Conservation (phyloP, 768 basidiomycete species). For the Botryobasidium botryosum region DNA sequence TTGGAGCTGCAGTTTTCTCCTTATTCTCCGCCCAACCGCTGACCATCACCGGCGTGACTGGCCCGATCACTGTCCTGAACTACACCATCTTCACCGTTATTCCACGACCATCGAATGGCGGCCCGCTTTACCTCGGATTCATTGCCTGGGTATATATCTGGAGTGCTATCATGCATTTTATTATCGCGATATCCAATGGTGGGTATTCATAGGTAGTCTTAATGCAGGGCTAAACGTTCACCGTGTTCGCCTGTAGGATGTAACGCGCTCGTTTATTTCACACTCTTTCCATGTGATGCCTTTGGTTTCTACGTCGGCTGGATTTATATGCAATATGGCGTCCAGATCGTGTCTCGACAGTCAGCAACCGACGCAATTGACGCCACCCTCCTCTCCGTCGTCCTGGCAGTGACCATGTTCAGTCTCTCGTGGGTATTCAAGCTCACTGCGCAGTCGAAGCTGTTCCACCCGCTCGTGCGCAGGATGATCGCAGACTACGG, state of each 20-base stretch:
- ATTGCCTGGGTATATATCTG: conserved; percentile 88
- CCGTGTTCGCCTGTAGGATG: conserved; percentile 38
- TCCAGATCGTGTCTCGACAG: conserved; percentile 67
- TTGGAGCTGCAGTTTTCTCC: conserved; percentile 79
- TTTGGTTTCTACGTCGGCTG: conserved; percentile 89
- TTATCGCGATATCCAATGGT: conserved; percentile 68
- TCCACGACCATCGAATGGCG: too few species aligned
- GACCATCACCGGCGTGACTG: conserved; percentile 83
- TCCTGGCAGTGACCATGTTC: conserved; percentile 65
- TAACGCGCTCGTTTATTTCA: conserved; percentile 73
- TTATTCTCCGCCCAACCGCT: conserved; percentile 81
- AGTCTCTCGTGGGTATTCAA: conserved; percentile 59
- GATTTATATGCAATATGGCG: conserved; percentile 76
- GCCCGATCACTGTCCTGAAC: conserved; percentile 87
- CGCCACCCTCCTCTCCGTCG: conserved; percentile 44
- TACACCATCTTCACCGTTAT: conserved; percentile 75
- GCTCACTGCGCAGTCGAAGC: conserved; percentile 38
- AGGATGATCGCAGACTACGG: conserved; percentile 3
- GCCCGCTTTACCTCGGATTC: conserved; percentile 66
- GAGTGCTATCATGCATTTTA: conserved; percentile 75
- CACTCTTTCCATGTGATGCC: conserved; percentile 78
- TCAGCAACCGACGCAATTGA: conserved; percentile 21
- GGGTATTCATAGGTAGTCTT: conserved; percentile 13
- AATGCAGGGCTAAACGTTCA: background rate
- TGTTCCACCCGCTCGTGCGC: conserved; percentile 50